Evolutionary conservation across 2,329 filamentous ascomycete genomes (phyloP).

Genomic region (Penicillium sp.): DNA sequence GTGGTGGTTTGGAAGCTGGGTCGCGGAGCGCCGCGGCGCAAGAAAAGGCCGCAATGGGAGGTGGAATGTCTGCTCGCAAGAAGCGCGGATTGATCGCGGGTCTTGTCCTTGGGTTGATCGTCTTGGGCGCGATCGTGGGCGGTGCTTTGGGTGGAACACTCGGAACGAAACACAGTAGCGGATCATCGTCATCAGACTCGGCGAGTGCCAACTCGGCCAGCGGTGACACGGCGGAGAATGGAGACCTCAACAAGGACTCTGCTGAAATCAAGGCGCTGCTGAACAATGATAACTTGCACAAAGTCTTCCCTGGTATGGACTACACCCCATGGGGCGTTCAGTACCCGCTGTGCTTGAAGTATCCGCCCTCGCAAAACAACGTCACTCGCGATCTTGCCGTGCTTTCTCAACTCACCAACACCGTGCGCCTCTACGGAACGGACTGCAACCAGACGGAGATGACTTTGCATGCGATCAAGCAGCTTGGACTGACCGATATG

Average conservation of each 20-base stretch:
- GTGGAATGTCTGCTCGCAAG: slow-evolving; percentile 65
- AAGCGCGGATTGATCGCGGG: slow-evolving; percentile 71
- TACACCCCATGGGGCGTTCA: slow-evolving; percentile 92
- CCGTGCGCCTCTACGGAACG: slow-evolving; percentile 86
- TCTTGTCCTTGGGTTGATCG: slow-evolving; percentile 65
- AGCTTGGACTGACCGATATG: slow-evolving; percentile 71
- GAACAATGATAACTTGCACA: slow-evolving; percentile 80
- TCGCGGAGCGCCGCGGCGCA: slow-evolving; percentile 46
- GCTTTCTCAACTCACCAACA: slow-evolving; percentile 85
- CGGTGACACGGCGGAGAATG: slow-evolving; percentile 65
- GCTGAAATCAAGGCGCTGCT: slow-evolving; percentile 78
- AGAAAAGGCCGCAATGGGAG: slow-evolving; percentile 64
- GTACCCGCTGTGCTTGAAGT: slow-evolving; percentile 77
- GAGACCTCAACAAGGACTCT: slow-evolving; percentile 74
- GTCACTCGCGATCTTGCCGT: slow-evolving; percentile 89
- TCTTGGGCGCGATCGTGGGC: slow-evolving; percentile 71
- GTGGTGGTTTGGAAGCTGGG: slow-evolving; percentile 33
- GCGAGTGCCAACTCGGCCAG: slow-evolving; percentile 56
- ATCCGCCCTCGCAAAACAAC: slow-evolving; percentile 89
- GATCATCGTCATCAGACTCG: slow-evolving; percentile 36
- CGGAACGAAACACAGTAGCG: slow-evolving; percentile 50
- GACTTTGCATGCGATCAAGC: slow-evolving; percentile 79
- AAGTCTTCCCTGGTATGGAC: slow-evolving; percentile 92
- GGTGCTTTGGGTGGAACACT: slow-evolving; percentile 75
- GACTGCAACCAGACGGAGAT: slow-evolving; percentile 98